phyloP scores from a whole-genome alignment of 202 grass and related monocot genomes.

The Dendrocalamus latiflorus region DNA sequence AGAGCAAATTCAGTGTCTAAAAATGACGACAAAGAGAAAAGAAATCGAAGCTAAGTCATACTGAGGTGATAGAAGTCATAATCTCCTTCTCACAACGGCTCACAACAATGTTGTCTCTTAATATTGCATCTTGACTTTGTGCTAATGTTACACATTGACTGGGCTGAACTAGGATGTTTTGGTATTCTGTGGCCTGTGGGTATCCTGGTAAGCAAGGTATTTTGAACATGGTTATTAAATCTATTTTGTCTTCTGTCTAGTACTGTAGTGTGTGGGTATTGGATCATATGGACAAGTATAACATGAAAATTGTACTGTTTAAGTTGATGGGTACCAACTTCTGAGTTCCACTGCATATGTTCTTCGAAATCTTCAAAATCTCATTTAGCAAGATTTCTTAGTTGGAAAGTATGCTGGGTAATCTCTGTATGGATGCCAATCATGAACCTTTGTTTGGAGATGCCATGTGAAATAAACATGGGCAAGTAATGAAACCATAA shows the following conservation, averaged over 20 bases:
- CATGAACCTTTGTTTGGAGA: neutral
- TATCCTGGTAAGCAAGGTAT: neutral
- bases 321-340: neutral
- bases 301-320: neutral
- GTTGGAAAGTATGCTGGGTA: neutral
- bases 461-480: neutral
- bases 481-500: neutral
- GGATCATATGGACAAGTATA: neutral
- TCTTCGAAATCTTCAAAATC: constrained; percentile 3
- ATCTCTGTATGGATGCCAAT: neutral
- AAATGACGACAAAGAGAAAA: neutral
- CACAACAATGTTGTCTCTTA: neutral
- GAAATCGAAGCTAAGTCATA: neutral
- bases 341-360: neutral
- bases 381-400: neutral
- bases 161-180: neutral
- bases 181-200: neutral
- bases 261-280: neutral
- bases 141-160: neutral
- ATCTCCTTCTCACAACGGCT: neutral
- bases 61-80: neutral
- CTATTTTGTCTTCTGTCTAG: neutral
- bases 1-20: neutral
- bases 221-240: constrained; percentile 1
- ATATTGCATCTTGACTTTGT: neutral